These are phyloP conservation scores for Aegilops umbellulata DNA, from an alignment of 176 grass and related monocot genomes.

Conservation along the genomic window DNA sequence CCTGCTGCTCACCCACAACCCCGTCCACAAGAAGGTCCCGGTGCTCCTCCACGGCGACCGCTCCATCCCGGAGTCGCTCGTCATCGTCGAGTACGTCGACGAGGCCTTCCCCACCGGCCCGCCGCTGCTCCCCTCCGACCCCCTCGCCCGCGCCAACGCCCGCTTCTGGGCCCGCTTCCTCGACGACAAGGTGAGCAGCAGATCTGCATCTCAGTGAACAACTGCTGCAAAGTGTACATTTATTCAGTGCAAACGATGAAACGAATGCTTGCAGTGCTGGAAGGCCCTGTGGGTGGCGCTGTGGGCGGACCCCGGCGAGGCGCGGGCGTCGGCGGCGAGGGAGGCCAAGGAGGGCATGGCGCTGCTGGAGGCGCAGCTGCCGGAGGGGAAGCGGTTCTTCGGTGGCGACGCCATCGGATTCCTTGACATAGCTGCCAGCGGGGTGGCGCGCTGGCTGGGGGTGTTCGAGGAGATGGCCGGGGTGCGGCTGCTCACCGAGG, in stretches of 20 bases:
- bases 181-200: neutral
- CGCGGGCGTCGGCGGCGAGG: neutral
- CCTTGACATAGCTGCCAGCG: neutral
- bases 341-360: neutral
- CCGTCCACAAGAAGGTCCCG: constrained; percentile 47
- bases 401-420: neutral
- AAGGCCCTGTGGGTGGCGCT: neutral
- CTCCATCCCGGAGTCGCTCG: constrained; percentile 30
- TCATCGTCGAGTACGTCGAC: constrained; percentile 46
- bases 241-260: neutral
- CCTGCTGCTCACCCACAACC: constrained; percentile 38
- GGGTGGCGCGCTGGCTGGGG: neutral
- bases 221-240: neutral
- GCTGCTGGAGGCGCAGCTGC: neutral
- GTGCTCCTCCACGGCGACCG: constrained; percentile 39
- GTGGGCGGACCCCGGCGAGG: neutral
- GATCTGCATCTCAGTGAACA: no score
- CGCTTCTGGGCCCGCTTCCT: constrained; percentile 1
- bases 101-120: constrained; percentile 17
- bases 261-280: neutral
- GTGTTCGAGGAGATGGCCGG: neutral
- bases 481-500: neutral
- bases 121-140: neutral
- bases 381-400: neutral
- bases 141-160: neutral